Base-by-base conservation (phyloP, 371 early-diverging fungal genomes). In the Parasitella parasitica region DNA sequence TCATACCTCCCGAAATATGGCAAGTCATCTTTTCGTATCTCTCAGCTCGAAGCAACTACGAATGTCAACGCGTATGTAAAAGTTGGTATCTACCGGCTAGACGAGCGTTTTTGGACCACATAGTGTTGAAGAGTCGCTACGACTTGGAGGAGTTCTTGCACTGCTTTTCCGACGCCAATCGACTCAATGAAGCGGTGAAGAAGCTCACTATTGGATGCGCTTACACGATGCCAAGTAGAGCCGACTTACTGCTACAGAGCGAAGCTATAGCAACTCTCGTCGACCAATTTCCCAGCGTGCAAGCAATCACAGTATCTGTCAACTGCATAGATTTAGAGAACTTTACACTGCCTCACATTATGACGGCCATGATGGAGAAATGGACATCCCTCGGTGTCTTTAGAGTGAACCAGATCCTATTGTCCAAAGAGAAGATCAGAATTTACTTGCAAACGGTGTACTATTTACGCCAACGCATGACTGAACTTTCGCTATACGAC, bases 1-100 rank as follows among this genome's bases (percentile, higher is more conserved):
- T 0, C n/a, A 59, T 57, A 27, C 64, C 64, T 27, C 38, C 53
- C 8, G 64, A 64, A 22, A 57, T 64, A 15, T 57, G 52, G 53
- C 38, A 43, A 36, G 12, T 2, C 18, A 43, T 57, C 1, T 57
- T 64, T 30, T 16, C 24, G 0, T 30, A 43, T 16, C 26, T 64
- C 11, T 39, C 64, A 0, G 11, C 32, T n/a, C 11, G 26, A 3
- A 57, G 43, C 15, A 30, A 43, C 39, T 51, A 37, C 7, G 28
- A 51, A 16, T 64, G 64, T 16, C 64, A 64, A 34, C 32, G 18
- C 1, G 58, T 64, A 2, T 64, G 64, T 15, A 22, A 57, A 20
- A 4, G 28, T 2, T 64, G 64, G 64, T 43, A 52, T 16, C 26
- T 49, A 3, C 41, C 54, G 7, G 30, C 58, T 9, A 24, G 52